Evolutionary conservation across 768 basidiomycete species (phyloP), one percentile per base, ranked within the genome.

Genomic region (Phlebiopsis flavidoalba): DNA sequence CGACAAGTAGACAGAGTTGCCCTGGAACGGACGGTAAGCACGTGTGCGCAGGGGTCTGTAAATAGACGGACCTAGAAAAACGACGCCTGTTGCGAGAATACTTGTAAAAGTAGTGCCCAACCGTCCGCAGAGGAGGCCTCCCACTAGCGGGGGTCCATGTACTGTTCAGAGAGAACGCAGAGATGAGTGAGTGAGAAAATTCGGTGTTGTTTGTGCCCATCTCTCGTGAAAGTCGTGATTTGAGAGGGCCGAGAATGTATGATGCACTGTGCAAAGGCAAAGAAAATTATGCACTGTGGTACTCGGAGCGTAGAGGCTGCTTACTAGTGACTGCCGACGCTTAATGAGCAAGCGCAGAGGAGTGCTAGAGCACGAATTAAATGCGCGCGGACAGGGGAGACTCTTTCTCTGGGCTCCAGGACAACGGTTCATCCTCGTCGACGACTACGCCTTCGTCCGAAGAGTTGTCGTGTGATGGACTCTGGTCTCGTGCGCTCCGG

Each of bases 91-190:
- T 0, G 92, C 89, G 15, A 89, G 71, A 51, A 93, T 86, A 58
- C 88, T 85, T 0, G 85, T 83, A 31, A 78, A 71, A 0, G 89
- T 89, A 1, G 90, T 91, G 22, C 91, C 91, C 1, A 91, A 77
- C 57, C 79, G 81, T 66, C 82, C 85, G 8, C 86, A 85, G 46
- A 92, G 76, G 5, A 93, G 58, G 2, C 91, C 91, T 8, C 87
- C 89, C 2, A 93, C 78, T 6, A 93, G 79, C 0, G 91, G 92
- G n/a, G 8, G 92, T 94, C 82, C 85, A 83, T 2, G 85, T 84
- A 45, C 80, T 85, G 69, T 92, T 91, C 37, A 94, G 72, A 60
- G 84, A 88, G 67, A 85, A 86, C 0, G 89, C 87, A 10, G 91
- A 86, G 50, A 95, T 82, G 40, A 94, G 75, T n/a, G 26, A 31